These are phyloP conservation scores for Tetragonia tetragonoides DNA, from an alignment of 148 eudicot species.

Conservation along the genomic window DNA sequence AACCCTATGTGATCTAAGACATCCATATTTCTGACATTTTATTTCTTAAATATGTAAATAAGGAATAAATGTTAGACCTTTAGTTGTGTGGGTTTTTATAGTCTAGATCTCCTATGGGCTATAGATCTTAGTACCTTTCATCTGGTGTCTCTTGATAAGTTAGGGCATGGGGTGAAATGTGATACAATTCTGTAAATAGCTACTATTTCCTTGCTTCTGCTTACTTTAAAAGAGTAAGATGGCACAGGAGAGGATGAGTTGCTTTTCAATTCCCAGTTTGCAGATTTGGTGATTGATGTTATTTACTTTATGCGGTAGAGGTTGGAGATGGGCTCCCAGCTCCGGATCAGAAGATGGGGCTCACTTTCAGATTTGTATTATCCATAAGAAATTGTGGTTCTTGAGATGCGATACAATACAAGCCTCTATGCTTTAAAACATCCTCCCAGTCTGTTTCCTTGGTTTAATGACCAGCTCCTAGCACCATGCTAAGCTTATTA, in stretches of 20 bases:
- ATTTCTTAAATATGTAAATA: too few relatives aligned
- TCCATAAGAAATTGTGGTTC: not conserved
- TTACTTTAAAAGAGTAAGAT: slow-evolving; percentile 3
- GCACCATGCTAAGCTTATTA: not conserved
- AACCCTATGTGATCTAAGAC: not conserved
- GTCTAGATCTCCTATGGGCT: too few relatives aligned
- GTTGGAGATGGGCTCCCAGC: not conserved
- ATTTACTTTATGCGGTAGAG: not conserved
- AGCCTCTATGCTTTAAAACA: not conserved
- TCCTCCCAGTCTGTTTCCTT: not conserved
- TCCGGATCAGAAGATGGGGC: not conserved
- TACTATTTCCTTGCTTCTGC: not conserved
- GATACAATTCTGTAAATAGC: not conserved
- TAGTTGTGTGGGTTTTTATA: not conserved
- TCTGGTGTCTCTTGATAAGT: not conserved
- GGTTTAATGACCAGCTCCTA: not conserved
- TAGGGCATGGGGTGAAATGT: not conserved
- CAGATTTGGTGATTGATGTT: not conserved
- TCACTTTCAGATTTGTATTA: not conserved
- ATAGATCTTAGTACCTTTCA: not conserved
- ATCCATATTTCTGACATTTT: not conserved
- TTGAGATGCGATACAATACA: not conserved
- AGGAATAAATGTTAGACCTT: not conserved
- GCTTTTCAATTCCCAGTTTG: not conserved
- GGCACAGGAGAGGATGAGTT: not conserved